A percentile compares a stretch with the other conserved stretches of the same genome.
phyloP scores from a whole-genome alignment of 2,329 filamentous ascomycete genomes.

The Orbilia javanica region DNA sequence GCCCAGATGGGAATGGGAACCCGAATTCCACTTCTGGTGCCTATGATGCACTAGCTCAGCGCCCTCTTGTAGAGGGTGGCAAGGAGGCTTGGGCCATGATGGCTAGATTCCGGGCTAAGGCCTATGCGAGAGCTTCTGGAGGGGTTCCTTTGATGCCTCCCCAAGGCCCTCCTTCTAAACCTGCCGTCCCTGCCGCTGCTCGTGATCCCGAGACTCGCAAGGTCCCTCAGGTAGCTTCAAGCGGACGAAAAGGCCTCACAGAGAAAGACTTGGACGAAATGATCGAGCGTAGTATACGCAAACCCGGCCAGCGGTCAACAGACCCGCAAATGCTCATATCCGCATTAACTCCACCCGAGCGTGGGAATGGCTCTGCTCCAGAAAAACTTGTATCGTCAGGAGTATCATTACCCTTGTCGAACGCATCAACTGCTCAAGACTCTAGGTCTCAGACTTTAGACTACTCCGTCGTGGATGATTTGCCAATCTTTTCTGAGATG shows the following conservation, averaged over 20 bases:
- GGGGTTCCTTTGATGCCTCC: slow-evolving; percentile 2
- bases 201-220: slow-evolving; percentile 8
- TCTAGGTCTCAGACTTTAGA: slow-evolving; percentile 46
- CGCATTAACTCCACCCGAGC: slow-evolving; percentile 38
- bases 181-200: slow-evolving; percentile 7
- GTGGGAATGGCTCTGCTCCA: slow-evolving; percentile 6
- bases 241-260: slow-evolving; percentile 27
- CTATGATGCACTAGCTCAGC: slow-evolving; percentile 55
- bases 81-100: slow-evolving; percentile 62
- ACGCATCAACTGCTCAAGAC: slow-evolving; percentile 18
- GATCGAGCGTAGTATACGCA: slow-evolving; percentile 51
- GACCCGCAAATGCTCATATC: slow-evolving; percentile 32
- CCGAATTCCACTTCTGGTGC: slow-evolving; percentile 42
- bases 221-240: not conserved
- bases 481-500: slow-evolving; percentile 54
- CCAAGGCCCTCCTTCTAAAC: slow-evolving; percentile 13
- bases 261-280: slow-evolving; percentile 53
- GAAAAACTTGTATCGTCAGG: slow-evolving; percentile 10
- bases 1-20: slow-evolving; percentile 60
- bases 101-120: slow-evolving; percentile 60
- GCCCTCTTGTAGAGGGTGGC: slow-evolving; percentile 60
- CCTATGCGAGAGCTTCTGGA: slow-evolving; percentile 56
- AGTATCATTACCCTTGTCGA: slow-evolving; percentile 7
- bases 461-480: slow-evolving; percentile 50
- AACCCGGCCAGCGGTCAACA: slow-evolving; percentile 24